Evolutionary conservation across 2,329 filamentous ascomycete species (phyloP).

Genomic region (Botrytis medusae): DNA sequence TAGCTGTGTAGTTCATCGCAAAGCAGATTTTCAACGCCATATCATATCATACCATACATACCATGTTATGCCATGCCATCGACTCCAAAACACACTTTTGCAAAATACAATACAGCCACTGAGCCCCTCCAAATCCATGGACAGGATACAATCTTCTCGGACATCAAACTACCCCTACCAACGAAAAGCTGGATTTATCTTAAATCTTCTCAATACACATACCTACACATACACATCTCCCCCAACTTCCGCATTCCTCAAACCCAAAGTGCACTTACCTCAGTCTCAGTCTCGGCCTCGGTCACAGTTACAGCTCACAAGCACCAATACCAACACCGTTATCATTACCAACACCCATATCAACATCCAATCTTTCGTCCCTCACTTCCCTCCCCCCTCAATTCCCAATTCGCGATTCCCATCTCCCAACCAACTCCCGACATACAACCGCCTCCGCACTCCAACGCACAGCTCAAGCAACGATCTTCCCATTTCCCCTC

Average conservation of each 20-base stretch:
- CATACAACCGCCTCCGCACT: neutral
- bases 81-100: neutral
- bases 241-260: neutral
- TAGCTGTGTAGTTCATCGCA: too few relatives aligned
- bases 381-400: neutral
- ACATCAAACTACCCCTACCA: neutral
- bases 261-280: neutral
- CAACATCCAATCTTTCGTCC: neutral
- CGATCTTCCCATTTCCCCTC: neutral
- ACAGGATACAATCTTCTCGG: neutral
- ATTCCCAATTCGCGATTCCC: neutral
- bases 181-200: neutral
- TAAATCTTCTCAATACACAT: neutral
- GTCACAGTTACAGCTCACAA: neutral
- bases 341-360: neutral
- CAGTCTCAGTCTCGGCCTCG: neutral
- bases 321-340: neutral
- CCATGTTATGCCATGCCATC: neutral
- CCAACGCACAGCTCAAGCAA: slow-evolving; percentile 19
- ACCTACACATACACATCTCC: neutral
- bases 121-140: neutral
- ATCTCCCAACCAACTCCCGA: neutral
- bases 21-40: neutral
- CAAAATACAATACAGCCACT: neutral
- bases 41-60: neutral